These are phyloP conservation scores for Trichomonas vaginalis DNA, from an alignment of 208 protist species.

Conservation along the genomic window DNA sequence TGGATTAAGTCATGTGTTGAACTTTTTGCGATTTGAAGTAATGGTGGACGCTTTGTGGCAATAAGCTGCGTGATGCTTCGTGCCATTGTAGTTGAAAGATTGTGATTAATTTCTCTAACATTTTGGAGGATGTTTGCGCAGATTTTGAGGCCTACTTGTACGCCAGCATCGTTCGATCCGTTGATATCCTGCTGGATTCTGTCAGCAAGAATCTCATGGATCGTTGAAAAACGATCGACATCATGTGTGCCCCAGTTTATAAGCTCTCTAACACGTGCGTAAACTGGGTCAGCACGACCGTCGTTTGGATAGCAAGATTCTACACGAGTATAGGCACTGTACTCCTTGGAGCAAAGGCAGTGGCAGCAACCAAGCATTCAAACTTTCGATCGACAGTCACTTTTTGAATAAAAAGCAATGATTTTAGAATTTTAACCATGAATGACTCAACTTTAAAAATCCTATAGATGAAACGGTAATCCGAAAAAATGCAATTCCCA, in stretches of 20 bases:
- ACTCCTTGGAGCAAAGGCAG: neutral
- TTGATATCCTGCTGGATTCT: neutral
- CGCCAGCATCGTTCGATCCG: neutral
- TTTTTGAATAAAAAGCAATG: neutral
- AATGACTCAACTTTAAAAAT: too few relatives aligned
- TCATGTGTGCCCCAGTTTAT: slow-evolving; percentile 4
- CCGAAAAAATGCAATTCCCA: too few relatives aligned
- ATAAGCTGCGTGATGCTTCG: neutral
- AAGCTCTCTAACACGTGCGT: neutral
- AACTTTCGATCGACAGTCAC: neutral
- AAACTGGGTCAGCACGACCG: neutral
- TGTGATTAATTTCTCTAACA: neutral
- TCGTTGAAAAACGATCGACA: neutral
- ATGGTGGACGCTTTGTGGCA: neutral
- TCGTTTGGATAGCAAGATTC: neutral
- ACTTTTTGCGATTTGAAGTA: neutral
- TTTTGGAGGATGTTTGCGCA: neutral
- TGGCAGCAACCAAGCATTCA: neutral
- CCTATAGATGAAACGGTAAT: too few relatives aligned
- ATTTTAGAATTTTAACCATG: too few relatives aligned
- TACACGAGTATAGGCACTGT: neutral
- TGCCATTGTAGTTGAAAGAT: neutral
- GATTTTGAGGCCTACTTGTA: neutral
- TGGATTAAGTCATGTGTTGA: neutral
- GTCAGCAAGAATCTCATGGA: neutral